Conservation (phyloP, 2,329 filamentous ascomycete genomes). For the Bipolaris sorokiniana region DNA sequence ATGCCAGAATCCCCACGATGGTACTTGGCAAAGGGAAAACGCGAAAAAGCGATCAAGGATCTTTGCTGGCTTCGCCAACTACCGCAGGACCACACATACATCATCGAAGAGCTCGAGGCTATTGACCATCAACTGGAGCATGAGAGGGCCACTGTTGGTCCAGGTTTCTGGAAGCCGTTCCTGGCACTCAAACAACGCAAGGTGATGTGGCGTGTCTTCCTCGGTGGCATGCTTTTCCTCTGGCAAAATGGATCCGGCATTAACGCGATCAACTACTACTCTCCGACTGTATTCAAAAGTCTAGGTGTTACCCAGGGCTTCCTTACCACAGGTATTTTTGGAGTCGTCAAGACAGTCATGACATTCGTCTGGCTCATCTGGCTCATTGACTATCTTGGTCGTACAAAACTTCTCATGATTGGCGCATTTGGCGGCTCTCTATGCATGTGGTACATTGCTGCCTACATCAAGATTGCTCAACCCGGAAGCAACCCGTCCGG, state of each 20-base stretch:
- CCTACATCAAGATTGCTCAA: slow-evolving; percentile 62
- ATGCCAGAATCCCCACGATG: slow-evolving; percentile 54
- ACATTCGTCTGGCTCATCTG: slow-evolving; percentile 73
- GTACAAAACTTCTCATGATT: slow-evolving; percentile 67
- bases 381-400: slow-evolving; percentile 69
- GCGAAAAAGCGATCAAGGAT: slow-evolving; percentile 52
- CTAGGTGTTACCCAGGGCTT: slow-evolving; percentile 67
- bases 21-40: slow-evolving; percentile 51
- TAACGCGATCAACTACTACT: slow-evolving; percentile 79
- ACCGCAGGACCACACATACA: slow-evolving; percentile 65
- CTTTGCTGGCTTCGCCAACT: slow-evolving; percentile 70
- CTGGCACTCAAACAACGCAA: slow-evolving; percentile 49
- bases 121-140: slow-evolving; percentile 73
- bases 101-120: slow-evolving; percentile 73
- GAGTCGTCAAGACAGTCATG: slow-evolving; percentile 63
- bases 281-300: slow-evolving; percentile 70
- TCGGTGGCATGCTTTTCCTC: slow-evolving; percentile 77
- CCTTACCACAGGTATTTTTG: slow-evolving; percentile 65
- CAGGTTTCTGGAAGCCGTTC: slow-evolving; percentile 71
- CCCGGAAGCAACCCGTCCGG: slow-evolving; percentile 42
- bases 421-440: slow-evolving; percentile 66
- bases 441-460: slow-evolving; percentile 69
- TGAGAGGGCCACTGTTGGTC: slow-evolving; percentile 67
- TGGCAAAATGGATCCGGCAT: slow-evolving; percentile 81
- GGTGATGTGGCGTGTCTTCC: slow-evolving; percentile 73